Conservation (phyloP, 495 filamentous ascomycete genomes). For the Penicillium verhagenii region DNA sequence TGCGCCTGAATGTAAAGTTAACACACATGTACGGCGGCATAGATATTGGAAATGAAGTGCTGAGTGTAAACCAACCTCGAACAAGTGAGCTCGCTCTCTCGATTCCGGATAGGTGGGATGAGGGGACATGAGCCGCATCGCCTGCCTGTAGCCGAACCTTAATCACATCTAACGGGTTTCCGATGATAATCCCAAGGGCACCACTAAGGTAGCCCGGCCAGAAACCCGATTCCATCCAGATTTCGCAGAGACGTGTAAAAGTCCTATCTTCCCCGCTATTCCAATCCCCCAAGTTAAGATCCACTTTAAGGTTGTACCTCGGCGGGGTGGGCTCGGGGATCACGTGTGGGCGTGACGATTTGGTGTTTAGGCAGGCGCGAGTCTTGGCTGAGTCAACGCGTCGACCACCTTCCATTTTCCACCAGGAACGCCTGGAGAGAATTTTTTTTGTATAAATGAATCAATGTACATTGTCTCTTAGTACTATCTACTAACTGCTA, state of each 20-base stretch:
- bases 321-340: constrained; percentile 11
- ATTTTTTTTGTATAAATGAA: constrained; percentile 12
- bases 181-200: constrained; percentile 77
- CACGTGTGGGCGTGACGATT: constrained; percentile 41
- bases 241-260: not conserved
- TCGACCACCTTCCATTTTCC: constrained; percentile 10
- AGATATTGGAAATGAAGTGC: not conserved
- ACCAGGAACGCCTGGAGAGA: constrained; percentile 1
- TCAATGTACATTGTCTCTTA: not conserved
- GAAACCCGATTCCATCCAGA: constrained; percentile 75
- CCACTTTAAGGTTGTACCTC: not conserved
- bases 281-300: constrained; percentile 10
- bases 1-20: constrained; percentile 47
- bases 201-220: constrained; percentile 86
- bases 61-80: constrained; percentile 36
- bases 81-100: constrained; percentile 46
- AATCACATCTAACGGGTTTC: constrained; percentile 82
- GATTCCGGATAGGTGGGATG: constrained; percentile 34
- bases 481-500: not conserved
- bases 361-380: constrained; percentile 35
- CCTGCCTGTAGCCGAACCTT: constrained; percentile 80
- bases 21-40: not conserved
- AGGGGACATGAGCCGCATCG: constrained; percentile 19
- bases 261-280: constrained; percentile 3
- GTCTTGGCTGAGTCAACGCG: constrained; percentile 23